These are phyloP conservation scores for Sugiyamaella smithiae DNA, from an alignment of 805 yeast species.

Conservation along the genomic window DNA sequence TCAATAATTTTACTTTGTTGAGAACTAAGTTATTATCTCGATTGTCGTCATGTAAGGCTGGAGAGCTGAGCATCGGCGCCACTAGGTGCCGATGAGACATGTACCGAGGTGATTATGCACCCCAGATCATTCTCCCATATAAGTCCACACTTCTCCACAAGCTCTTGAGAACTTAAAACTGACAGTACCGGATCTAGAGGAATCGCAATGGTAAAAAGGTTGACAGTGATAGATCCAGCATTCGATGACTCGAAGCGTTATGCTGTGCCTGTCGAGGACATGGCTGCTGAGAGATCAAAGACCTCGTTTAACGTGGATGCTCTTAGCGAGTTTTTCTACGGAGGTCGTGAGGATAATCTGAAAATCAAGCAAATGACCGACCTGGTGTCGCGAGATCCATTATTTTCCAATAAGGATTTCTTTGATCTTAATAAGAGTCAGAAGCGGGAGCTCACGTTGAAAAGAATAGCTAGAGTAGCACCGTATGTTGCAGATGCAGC, in stretches of 20 bases:
- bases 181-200: too few species aligned
- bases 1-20: too few species aligned
- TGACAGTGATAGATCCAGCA: neutral
- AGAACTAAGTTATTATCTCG: too few species aligned
- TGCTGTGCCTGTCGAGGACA: constrained; percentile 36
- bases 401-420: constrained; percentile 42
- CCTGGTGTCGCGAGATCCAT: constrained; percentile 56
- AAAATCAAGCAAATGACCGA: constrained; percentile 38
- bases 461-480: constrained; percentile 32
- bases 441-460: constrained; percentile 38
- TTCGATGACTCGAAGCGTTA: neutral
- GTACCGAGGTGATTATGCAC: too few species aligned
- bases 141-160: too few species aligned
- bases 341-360: constrained; percentile 40
- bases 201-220: too few species aligned
- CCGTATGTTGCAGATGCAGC: constrained; percentile 25
- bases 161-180: too few species aligned
- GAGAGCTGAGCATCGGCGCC: too few species aligned
- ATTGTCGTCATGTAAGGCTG: too few species aligned
- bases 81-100: too few species aligned
- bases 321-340: constrained; percentile 44
- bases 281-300: constrained; percentile 40
- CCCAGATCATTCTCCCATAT: too few species aligned
- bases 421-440: constrained; percentile 48
- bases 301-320: constrained; percentile 38